These are phyloP conservation scores for Anastatica hierochuntica DNA, from an alignment of 345 rosid genomes.

Conservation along the genomic window DNA sequence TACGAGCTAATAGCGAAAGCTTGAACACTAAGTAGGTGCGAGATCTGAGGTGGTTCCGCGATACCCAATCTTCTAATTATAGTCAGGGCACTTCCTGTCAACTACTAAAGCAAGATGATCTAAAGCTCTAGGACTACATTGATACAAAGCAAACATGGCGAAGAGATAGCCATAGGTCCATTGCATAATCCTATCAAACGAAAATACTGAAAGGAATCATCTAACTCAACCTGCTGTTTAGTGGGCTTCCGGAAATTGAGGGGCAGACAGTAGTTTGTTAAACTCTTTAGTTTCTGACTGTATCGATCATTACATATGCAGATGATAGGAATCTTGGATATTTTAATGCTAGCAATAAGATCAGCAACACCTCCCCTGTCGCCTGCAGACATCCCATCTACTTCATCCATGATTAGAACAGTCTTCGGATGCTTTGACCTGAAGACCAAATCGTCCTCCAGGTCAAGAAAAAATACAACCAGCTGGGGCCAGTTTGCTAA, in stretches of 20 bases:
- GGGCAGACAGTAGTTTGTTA: constrained; percentile 71
- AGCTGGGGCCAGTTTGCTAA: constrained; percentile 3
- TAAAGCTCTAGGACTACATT: neutral
- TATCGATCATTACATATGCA: constrained; percentile 98
- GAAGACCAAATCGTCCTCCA: constrained; percentile 21
- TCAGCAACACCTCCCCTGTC: constrained; percentile 98
- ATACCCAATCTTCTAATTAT: neutral
- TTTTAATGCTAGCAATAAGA: constrained; percentile 93
- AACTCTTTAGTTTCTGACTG: constrained; percentile 95
- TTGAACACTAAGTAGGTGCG: neutral
- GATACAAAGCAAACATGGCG: constrained; percentile 7
- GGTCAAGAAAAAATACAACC: constrained; percentile 13
- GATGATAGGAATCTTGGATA: constrained; percentile 86
- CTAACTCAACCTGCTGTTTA: constrained; percentile 67
- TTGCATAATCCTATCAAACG: neutral
- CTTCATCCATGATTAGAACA: constrained; percentile 98
- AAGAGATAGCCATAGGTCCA: constrained; percentile 5
- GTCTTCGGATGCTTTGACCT: constrained; percentile 70
- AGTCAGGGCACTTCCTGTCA: neutral
- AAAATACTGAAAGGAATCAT: constrained; percentile 5
- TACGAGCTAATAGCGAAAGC: neutral
- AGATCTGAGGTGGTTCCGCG: neutral
- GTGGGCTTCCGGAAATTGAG: constrained; percentile 88
- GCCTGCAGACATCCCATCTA: constrained; percentile 99
- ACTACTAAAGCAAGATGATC: neutral